Base-by-base conservation (phyloP, 2,329 filamentous ascomycete species). In the Mariannaea sp. region DNA sequence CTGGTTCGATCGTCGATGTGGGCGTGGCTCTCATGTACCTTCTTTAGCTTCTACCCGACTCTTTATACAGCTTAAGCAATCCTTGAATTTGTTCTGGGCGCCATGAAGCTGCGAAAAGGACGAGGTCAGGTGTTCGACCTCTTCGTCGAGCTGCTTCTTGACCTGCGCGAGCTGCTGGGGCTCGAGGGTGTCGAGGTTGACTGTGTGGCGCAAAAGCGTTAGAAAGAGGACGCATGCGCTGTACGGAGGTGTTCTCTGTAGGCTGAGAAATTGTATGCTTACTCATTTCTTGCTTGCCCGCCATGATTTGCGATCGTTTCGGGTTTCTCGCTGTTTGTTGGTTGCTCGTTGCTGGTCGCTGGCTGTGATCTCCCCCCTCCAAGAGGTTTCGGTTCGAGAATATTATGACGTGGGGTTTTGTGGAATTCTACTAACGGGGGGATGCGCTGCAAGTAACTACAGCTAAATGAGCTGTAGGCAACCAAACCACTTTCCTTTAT, bases 61-160 rank as follows among this genome's bases (percentile, higher is more conserved):
- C 65, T 81, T 76, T 17, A 99, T 89, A 46, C 89, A 91, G 44
- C 83, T 82, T 29, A 96, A 81, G 67, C 94, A 99, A 69, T 97
- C 93, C 50, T 84, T 83, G 77, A 99, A 99, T 72, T 95, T 96
- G 48, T 85, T 82, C 72, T 97, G 94, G 2, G 94, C 94, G 46
- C 87, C 87, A 60, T 92, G 90, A 2, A 99, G 85, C 71, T 96
- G 94, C 44, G 88, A 82, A 77, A 96, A 96, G 8, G 94, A 97
- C 52, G 80, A 83, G 2, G 91, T 95, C 62, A 99, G 84, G 77
- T 97, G 93, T 71, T 96, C 91, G 61, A 99, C 87, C 75, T 99
- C 94, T 68, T 94, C 88, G 72, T 96, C 93, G 62, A 99, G 87
- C 73, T 97, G 93, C 73, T 94, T 92, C 80, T 99, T 97, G 64